Evolutionary conservation across 2,329 filamentous ascomycete genomes (phyloP).

Genomic region (Lasiodiplodia sp.): DNA sequence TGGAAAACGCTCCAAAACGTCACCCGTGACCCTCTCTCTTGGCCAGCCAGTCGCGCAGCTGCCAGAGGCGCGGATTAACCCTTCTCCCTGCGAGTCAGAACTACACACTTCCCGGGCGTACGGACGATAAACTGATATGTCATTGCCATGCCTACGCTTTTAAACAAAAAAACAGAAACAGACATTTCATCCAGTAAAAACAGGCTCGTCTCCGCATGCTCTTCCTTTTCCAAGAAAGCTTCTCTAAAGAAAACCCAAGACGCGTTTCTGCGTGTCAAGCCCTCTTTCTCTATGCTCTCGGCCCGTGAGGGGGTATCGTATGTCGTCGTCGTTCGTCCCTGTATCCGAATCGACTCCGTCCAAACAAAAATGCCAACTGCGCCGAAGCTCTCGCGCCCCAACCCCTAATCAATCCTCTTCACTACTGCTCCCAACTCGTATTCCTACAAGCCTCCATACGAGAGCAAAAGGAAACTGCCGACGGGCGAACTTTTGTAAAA

Average conservation of each 20-base stretch:
- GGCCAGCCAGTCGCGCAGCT: background rate
- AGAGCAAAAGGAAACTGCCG: slow-evolving; percentile 27
- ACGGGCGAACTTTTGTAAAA: slow-evolving; percentile 28
- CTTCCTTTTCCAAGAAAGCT: slow-evolving; percentile 26
- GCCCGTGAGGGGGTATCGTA: slow-evolving; percentile 24
- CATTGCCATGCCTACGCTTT: slow-evolving; percentile 22
- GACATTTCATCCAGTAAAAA: slow-evolving; percentile 27
- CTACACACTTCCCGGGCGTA: background rate
- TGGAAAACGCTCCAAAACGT: slow-evolving; percentile 17
- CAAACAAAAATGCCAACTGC: slow-evolving; percentile 26
- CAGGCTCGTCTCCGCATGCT: slow-evolving; percentile 25
- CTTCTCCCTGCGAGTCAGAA: slow-evolving; percentile 12
- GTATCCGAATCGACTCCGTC: slow-evolving; percentile 24
- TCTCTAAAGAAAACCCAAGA: slow-evolving; percentile 9
- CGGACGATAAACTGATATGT: slow-evolving; percentile 22
- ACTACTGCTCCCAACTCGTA: slow-evolving; percentile 25
- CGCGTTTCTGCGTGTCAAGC: slow-evolving; percentile 28
- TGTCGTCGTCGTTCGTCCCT: slow-evolving; percentile 23
- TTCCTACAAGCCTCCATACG: slow-evolving; percentile 15
- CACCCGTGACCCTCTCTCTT: slow-evolving; percentile 4
- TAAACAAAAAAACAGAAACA: slow-evolving; percentile 22
- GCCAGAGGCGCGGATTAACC: background rate
- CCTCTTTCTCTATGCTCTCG: slow-evolving; percentile 23
- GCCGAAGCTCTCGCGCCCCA: slow-evolving; percentile 11
- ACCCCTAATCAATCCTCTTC: slow-evolving; percentile 6